Conservation (phyloP, 371 early-diverging fungal species). For the Entomophthora muscae region DNA sequence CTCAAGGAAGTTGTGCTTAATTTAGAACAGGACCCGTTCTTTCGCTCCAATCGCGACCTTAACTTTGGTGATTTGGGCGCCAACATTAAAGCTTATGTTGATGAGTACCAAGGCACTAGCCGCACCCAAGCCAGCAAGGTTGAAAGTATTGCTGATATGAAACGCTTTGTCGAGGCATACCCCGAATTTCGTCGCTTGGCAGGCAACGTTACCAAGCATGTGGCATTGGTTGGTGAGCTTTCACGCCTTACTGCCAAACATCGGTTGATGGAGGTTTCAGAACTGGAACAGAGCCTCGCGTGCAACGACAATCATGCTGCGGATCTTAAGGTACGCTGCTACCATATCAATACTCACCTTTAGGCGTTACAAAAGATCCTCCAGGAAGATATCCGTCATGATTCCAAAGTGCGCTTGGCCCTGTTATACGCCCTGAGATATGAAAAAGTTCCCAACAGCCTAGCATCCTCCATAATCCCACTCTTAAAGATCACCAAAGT, state of each 20-base stretch:
- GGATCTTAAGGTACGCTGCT: slow-evolving; percentile 46
- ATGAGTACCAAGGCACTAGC: slow-evolving; percentile 77
- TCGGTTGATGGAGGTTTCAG: slow-evolving; percentile 64
- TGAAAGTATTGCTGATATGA: slow-evolving; percentile 92
- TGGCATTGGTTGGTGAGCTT: slow-evolving; percentile 82
- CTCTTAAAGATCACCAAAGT: too few species aligned
- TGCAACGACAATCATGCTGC: slow-evolving; percentile 62
- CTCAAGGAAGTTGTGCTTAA: slow-evolving; percentile 76
- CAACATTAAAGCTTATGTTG: slow-evolving; percentile 82
- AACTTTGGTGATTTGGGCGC: slow-evolving; percentile 90
- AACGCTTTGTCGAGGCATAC: slow-evolving; percentile 92
- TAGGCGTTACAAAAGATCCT: slow-evolving; percentile 47
- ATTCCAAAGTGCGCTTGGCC: slow-evolving; percentile 60
- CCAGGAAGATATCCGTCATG: slow-evolving; percentile 40
- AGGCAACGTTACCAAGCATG: slow-evolving; percentile 94
- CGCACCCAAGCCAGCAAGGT: slow-evolving; percentile 76
- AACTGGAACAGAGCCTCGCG: slow-evolving; percentile 87
- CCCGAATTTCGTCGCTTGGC: slow-evolving; percentile 88
- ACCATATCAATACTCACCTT: neutral
- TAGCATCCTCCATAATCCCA: slow-evolving; percentile 45
- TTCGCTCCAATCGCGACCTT: slow-evolving; percentile 65
- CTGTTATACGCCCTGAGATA: slow-evolving; percentile 79
- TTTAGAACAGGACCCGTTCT: slow-evolving; percentile 78
- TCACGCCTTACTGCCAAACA: slow-evolving; percentile 55
- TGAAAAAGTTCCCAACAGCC: too few species aligned